Evolutionary conservation across 176 grass and related monocot species (phyloP).

Genomic region (Avena atlantica): DNA sequence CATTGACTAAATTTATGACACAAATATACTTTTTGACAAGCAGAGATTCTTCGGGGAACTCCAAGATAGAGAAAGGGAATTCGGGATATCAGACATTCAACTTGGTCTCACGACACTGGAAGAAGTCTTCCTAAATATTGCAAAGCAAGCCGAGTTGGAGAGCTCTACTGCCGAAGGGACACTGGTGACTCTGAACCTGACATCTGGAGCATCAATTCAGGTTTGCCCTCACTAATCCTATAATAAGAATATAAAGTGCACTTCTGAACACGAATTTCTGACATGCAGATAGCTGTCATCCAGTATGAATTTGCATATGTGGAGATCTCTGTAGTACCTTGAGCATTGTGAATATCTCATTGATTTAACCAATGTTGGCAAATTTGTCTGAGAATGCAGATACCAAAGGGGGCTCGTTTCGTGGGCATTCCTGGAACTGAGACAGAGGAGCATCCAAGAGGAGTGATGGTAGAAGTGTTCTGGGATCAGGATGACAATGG

Average conservation of each 20-base stretch:
- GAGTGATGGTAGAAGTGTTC: slow-evolving; percentile 90
- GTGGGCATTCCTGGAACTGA: slow-evolving; percentile 93
- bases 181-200: slow-evolving; percentile 71
- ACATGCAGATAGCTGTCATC: slow-evolving; percentile 32
- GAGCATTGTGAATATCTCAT: neutral
- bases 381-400: slow-evolving; percentile 54
- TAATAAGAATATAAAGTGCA: neutral
- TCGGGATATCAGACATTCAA: slow-evolving; percentile 93
- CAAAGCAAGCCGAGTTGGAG: slow-evolving; percentile 89
- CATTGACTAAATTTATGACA: slow-evolving; percentile 24
- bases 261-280: neutral
- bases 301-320: neutral
- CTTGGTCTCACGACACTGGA: slow-evolving; percentile 91
- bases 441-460: slow-evolving; percentile 78
- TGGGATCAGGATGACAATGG: slow-evolving; percentile 94
- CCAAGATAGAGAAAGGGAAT: slow-evolving; percentile 84
- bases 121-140: slow-evolving; percentile 96
- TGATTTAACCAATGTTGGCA: slow-evolving; percentile 5
- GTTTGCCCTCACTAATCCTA: slow-evolving; percentile 45
- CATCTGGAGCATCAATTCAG: slow-evolving; percentile 82
- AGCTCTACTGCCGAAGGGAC: slow-evolving; percentile 81
- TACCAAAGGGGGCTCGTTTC: slow-evolving; percentile 82
- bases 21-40: slow-evolving; percentile 1
- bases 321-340: neutral
- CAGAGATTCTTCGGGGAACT: slow-evolving; percentile 91